A percentile compares a stretch with the other conserved stretches of the same genome.
Conservation (phyloP, 2,329 filamentous ascomycete genomes). For the Amauroascus niger region DNA sequence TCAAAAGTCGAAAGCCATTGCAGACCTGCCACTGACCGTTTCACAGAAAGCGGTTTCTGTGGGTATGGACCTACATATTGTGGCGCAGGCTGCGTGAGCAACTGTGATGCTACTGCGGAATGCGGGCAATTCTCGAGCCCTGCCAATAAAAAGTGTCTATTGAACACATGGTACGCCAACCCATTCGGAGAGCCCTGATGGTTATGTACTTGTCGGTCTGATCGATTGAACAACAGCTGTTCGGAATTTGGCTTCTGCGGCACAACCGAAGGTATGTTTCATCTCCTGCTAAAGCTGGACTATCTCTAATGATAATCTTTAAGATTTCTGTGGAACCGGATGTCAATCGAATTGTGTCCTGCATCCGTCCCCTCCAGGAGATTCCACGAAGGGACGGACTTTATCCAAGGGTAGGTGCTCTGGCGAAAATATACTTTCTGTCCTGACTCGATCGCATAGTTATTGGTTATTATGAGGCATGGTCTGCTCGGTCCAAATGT, state of each 20-base stretch:
- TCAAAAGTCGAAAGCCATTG: too few relatives aligned
- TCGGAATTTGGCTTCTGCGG: too few relatives aligned
- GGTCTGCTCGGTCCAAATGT: slow-evolving; percentile 20
- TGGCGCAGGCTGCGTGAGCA: slow-evolving; percentile 21
- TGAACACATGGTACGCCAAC: neutral
- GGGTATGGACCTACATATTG: slow-evolving; percentile 19
- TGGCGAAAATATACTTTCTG: neutral
- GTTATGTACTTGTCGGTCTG: too few relatives aligned
- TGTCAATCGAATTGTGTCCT: too few relatives aligned
- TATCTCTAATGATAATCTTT: too few relatives aligned
- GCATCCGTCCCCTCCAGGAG: too few relatives aligned
- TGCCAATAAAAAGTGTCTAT: neutral
- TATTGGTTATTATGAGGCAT: slow-evolving; percentile 33
- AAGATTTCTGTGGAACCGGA: too few relatives aligned
- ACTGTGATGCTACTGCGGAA: slow-evolving; percentile 32
- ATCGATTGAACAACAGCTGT: too few relatives aligned
- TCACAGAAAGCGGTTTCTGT: slow-evolving; percentile 15
- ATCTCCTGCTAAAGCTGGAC: too few relatives aligned
- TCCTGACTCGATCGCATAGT: neutral
- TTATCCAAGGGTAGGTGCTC: neutral
- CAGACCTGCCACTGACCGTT: too few relatives aligned
- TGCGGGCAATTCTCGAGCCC: slow-evolving; percentile 24
- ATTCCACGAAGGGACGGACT: neutral
- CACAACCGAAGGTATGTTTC: too few relatives aligned
- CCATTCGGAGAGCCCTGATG: too few relatives aligned